Evolutionary conservation across 805 yeast genomes (phyloP), one percentile per base, ranked within the genome.

Genomic region (Starmera amethionina): DNA sequence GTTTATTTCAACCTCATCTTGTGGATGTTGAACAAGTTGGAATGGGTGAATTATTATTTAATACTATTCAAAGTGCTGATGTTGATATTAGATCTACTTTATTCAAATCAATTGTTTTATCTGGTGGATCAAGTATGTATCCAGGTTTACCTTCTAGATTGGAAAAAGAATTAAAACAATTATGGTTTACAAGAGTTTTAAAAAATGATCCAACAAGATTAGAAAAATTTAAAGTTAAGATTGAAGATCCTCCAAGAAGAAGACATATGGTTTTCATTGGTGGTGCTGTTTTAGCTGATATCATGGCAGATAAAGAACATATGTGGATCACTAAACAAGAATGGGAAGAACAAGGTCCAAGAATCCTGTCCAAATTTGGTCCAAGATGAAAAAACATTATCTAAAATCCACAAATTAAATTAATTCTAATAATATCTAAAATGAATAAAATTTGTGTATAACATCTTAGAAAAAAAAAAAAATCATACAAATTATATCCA

Each of bases 71-170:
- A 69, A 67, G 89, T 6, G 96, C 97, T 34, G 97, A 93, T 57
- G 82, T 93, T 38, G 98, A 93, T 59, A 77, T 93, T 40, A 79
- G 97, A 64, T 72, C 95, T 7, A 75, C 96, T 1, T 71, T 93
- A 44, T 93, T 76, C 67, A 85, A 82, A 56, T 95, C 96, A 3
- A 84, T 93, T 59, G 97, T 93, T 27, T 73, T 93, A 35, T 85
- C 96, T 6, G 98, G 98, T 59, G 98, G 98, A 42, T 89, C 97
- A 2, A 83, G 95, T 39, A 93, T 93, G 98, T 93, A 93, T 59
- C 97, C 98, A 2, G 98, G 98, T 28, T 74, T 93, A 51, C 98
- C 98, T 15, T 83, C 96, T 11, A 75, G 98, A 55, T 69, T 93
- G 50, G 97, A 93, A 62, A 90, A 86, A 62, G 98, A 93, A 62